A percentile compares a stretch with the other conserved stretches of the same genome.
Evolutionary conservation across 805 yeast species (phyloP).

Genomic region (Isabelozyma rhagii): DNA sequence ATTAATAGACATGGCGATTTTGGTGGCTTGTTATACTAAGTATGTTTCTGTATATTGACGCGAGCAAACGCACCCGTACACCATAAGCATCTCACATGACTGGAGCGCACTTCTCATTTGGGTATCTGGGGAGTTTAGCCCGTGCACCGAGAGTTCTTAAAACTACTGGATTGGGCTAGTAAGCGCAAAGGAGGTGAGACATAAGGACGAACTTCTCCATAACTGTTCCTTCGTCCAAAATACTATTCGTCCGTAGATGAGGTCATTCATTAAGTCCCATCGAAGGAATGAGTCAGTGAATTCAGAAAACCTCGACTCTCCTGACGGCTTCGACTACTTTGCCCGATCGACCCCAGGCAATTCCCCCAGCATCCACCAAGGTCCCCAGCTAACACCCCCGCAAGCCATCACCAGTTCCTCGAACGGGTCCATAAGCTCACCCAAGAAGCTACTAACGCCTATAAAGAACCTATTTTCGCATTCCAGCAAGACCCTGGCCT

Average conservation of each 20-base stretch:
- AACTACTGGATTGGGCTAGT: not conserved
- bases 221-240: too few species aligned
- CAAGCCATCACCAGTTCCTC: slow-evolving; percentile 3
- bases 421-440: slow-evolving; percentile 17
- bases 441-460: slow-evolving; percentile 37
- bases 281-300: slow-evolving; percentile 15
- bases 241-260: slow-evolving; percentile 10
- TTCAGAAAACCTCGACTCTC: slow-evolving; percentile 3
- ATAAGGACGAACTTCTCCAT: not conserved
- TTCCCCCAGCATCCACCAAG: slow-evolving; percentile 18
- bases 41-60: too few species aligned
- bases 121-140: not conserved
- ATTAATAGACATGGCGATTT: too few species aligned
- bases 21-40: too few species aligned
- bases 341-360: slow-evolving; percentile 13
- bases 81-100: too few species aligned
- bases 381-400: slow-evolving; percentile 17
- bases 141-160: not conserved
- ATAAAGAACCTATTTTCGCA: slow-evolving; percentile 29
- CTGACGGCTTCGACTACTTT: slow-evolving; percentile 1
- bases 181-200: not conserved
- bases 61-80: too few species aligned
- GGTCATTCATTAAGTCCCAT: slow-evolving; percentile 28
- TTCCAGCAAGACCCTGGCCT: slow-evolving; percentile 6
- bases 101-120: too few species aligned